Evolutionary conservation across 805 yeast genomes (phyloP).

Genomic region (Kuraishia piskuri): DNA sequence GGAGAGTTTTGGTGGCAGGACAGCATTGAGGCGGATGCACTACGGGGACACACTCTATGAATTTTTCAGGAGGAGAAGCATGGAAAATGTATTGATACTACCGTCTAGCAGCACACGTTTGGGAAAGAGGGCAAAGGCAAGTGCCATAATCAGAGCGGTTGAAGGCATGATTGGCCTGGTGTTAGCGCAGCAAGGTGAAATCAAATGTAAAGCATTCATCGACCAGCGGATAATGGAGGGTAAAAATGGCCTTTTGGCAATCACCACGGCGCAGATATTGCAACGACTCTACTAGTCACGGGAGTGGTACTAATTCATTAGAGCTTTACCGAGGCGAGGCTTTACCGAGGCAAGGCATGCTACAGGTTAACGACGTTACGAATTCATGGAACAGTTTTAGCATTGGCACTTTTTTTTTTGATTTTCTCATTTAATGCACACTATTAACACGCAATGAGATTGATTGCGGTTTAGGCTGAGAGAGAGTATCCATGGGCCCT

Average conservation of each 20-base stretch:
- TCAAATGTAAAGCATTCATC: constrained; percentile 12
- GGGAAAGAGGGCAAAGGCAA: background rate
- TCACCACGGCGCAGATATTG: background rate
- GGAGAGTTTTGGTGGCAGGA: constrained; percentile 1
- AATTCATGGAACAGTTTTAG: background rate
- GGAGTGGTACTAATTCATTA: background rate
- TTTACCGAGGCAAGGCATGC: background rate
- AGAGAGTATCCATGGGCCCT: too few species aligned
- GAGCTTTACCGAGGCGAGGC: background rate
- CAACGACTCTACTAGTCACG: background rate
- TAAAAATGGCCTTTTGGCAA: constrained; percentile 1
- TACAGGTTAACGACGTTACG: background rate
- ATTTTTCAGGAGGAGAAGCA: background rate
- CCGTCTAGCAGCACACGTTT: background rate
- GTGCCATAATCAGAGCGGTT: constrained; percentile 6
- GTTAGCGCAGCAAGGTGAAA: constrained; percentile 13
- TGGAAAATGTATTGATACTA: background rate
- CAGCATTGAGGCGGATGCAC: background rate
- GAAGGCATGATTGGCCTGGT: constrained; percentile 18
- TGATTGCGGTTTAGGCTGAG: too few species aligned
- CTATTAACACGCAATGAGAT: too few species aligned
- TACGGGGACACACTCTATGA: background rate
- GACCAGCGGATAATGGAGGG: constrained; percentile 17
- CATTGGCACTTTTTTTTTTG: too few species aligned
- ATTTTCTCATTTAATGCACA: too few species aligned